Base-by-base conservation (phyloP, 768 basidiomycete species). In the Nidularia pulvinata region DNA sequence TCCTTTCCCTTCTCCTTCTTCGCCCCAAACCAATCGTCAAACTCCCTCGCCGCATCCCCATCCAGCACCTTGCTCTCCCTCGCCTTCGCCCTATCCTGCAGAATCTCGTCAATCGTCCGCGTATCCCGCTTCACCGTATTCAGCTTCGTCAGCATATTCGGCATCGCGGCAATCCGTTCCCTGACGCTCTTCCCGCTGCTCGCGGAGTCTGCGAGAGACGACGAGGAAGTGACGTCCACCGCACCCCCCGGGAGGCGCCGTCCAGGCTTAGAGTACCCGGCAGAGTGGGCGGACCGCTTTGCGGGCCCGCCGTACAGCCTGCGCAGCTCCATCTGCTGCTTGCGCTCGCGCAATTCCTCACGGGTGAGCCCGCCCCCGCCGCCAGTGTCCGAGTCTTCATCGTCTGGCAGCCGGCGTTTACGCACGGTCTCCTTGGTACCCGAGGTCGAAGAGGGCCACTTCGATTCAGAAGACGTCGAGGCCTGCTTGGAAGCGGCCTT, bases 41-140 rank as follows among this genome's bases (percentile, higher is more conserved):
- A 93, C 11, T 75, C 79, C 46, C 77, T 76, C 0, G 91, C 91
- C 3, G 86, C 79, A 46, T 89, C 88, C n/a, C 91, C 91, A 52
- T 83, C 79, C 34, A 93, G 79, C 0, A 82, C 77, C 59, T 74
- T 73, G 16, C 56, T 69, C 55, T 77, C 73, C 59, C 79, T 80
- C 33, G 70, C 76, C 62, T 80, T 83, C 39, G 78, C 82, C 33
- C 83, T 72, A 70, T 91, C 89, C 62, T 79, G 81, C 35, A 86
- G 59, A 62, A 92, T 91, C 70, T 93, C 91, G 67, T 91, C 90
- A 62, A 92, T 90, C 46, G 91, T 90, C 16, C 91, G 79, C 11
- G 80, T 82, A 69, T 93, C 91, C 48, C 89, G 80, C 61, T 91
- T 93, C 62, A 83, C 75, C 50, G 79, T 80, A 62, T 93, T 91